Evolutionary conservation across 345 rosid genomes (phyloP).

Genomic region (Camelina hispida): DNA sequence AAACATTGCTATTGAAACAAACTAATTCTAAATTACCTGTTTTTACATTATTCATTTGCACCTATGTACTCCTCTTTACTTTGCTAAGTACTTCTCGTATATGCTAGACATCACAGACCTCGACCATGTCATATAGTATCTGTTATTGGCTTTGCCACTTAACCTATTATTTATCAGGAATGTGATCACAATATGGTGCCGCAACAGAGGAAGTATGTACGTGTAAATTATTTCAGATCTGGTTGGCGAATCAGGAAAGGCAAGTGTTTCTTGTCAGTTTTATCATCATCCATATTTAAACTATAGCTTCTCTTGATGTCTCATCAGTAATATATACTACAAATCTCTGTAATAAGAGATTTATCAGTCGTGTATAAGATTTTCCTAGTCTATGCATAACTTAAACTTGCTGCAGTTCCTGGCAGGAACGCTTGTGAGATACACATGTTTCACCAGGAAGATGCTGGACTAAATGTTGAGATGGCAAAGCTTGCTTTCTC

Average conservation of each 20-base stretch:
- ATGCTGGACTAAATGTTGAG: conserved; percentile 86
- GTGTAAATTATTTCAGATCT: conserved; percentile 82
- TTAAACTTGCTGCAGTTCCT: conserved; percentile 58
- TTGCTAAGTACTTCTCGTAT: too few species aligned
- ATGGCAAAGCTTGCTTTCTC: conserved; percentile 91
- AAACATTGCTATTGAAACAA: background rate
- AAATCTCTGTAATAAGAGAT: conserved; percentile 1
- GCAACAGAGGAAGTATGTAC: conserved; percentile 71
- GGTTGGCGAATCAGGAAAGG: conserved; percentile 95
- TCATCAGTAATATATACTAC: conserved; percentile 10
- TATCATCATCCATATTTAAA: background rate
- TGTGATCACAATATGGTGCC: conserved; percentile 79
- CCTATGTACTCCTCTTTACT: too few species aligned
- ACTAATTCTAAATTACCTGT: background rate
- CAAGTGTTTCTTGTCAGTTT: conserved; percentile 41
- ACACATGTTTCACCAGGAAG: conserved; percentile 89
- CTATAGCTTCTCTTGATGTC: background rate
- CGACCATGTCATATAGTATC: too few species aligned
- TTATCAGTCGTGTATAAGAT: conserved; percentile 2
- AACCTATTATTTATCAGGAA: conserved; percentile 49
- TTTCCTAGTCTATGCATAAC: conserved; percentile 21
- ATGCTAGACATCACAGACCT: too few species aligned
- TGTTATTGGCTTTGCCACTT: too few species aligned
- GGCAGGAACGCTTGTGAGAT: conserved; percentile 89
- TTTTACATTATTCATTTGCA: too few species aligned